These are phyloP conservation scores for Fusarium sp. DNA, from an alignment of 2,329 filamentous ascomycete species.

Conservation along the genomic window DNA sequence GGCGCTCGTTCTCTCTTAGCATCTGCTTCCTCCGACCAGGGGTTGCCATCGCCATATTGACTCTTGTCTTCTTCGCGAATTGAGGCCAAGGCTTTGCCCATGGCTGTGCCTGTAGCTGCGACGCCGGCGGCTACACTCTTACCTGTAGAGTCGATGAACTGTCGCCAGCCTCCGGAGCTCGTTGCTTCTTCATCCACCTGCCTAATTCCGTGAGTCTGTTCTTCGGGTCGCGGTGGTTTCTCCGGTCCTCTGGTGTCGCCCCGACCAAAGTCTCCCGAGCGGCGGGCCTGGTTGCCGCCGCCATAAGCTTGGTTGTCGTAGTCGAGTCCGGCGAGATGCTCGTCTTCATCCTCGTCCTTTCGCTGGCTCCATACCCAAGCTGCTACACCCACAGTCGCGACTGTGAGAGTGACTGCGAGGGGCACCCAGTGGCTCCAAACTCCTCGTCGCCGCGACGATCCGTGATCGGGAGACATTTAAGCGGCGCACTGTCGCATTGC, in stretches of 20 bases:
- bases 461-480: slow-evolving; percentile 68
- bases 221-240: slow-evolving; percentile 51
- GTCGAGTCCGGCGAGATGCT: slow-evolving; percentile 60
- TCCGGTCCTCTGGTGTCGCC: slow-evolving; percentile 47
- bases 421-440: slow-evolving; percentile 88
- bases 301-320: slow-evolving; percentile 60
- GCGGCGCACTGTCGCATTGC: slow-evolving; percentile 49
- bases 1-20: slow-evolving; percentile 62
- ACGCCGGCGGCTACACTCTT: slow-evolving; percentile 82
- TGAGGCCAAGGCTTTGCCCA: slow-evolving; percentile 81
- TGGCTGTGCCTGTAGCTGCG: slow-evolving; percentile 80
- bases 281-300: slow-evolving; percentile 58
- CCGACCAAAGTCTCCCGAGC: slow-evolving; percentile 45
- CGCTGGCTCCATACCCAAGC: slow-evolving; percentile 96
- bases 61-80: slow-evolving; percentile 82
- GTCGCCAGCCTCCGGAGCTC: slow-evolving; percentile 68
- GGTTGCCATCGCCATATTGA: slow-evolving; percentile 83
- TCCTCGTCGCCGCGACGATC: slow-evolving; percentile 65
- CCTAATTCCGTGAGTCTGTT: slow-evolving; percentile 54
- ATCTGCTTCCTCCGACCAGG: slow-evolving; percentile 91
- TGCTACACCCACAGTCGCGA: slow-evolving; percentile 84
- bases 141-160: slow-evolving; percentile 83
- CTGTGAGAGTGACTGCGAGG: slow-evolving; percentile 82
- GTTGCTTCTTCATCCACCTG: slow-evolving; percentile 44
- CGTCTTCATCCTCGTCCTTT: slow-evolving; percentile 70